Percentiles rank a stretch among this genome's conserved stretches.
Conservation (phyloP, 352 stramenopile genomes). For the Pythium plurisporium region DNA sequence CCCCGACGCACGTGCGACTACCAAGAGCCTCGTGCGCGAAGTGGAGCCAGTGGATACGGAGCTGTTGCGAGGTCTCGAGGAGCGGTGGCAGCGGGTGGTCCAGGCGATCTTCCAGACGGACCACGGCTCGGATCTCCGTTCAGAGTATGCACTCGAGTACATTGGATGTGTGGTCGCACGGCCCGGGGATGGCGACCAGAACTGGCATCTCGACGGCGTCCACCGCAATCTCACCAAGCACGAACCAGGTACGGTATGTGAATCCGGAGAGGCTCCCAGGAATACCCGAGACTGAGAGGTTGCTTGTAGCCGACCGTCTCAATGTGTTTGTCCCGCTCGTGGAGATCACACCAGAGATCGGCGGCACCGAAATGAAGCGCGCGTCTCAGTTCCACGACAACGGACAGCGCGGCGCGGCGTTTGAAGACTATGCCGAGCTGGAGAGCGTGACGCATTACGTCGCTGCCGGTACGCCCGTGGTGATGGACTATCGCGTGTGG, state of each 20-base stretch:
- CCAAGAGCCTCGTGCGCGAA: constrained; percentile 3
- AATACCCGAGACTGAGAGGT: too few species aligned
- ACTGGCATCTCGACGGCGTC: constrained; percentile 79
- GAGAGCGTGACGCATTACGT: constrained; percentile 50
- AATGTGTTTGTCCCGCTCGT: constrained; percentile 77
- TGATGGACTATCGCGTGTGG: constrained; percentile 83
- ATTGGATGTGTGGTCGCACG: constrained; percentile 63
- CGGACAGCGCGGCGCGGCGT: constrained; percentile 28
- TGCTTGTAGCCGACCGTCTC: constrained; percentile 58
- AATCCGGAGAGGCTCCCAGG: too few species aligned
- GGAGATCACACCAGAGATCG: constrained; percentile 35
- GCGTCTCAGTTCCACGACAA: constrained; percentile 48
- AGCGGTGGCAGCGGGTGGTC: constrained; percentile 1
- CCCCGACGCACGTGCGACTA: neutral
- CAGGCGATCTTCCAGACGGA: constrained; percentile 7
- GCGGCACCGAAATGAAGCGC: constrained; percentile 70
- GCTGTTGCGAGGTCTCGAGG: constrained; percentile 5
- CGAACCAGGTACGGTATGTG: constrained; percentile 38
- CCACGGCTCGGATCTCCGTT: neutral
- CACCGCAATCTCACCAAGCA: constrained; percentile 47
- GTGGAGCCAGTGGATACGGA: constrained; percentile 5
- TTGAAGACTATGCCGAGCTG: constrained; percentile 47
- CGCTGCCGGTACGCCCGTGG: constrained; percentile 46
- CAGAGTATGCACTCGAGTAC: constrained; percentile 45
- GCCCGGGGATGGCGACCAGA: constrained; percentile 58